phyloP scores from a whole-genome alignment of 2,329 filamentous ascomycete species.

The Cordyceps cicadae region DNA sequence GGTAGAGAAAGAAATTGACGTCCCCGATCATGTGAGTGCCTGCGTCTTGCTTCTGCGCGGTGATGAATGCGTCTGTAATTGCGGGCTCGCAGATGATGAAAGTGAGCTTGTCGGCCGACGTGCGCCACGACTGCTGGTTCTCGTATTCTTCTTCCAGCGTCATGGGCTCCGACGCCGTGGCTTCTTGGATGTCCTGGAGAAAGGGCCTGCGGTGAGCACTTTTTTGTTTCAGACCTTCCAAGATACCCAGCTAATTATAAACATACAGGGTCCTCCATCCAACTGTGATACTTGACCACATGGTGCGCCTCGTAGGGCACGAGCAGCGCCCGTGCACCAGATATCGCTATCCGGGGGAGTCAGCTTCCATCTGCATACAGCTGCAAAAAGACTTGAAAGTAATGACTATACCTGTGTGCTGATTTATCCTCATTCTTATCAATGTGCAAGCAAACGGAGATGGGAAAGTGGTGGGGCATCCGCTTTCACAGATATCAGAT shows the following conservation, averaged over 20 bases:
- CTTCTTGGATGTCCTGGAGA: slow-evolving; percentile 61
- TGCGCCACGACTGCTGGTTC: slow-evolving; percentile 85
- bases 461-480: too few species aligned
- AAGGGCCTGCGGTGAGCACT: not conserved
- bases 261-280: slow-evolving; percentile 76
- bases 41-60: slow-evolving; percentile 43
- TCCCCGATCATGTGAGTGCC: slow-evolving; percentile 59
- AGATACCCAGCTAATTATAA: not conserved
- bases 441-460: too few species aligned
- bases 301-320: slow-evolving; percentile 80
- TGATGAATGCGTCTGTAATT: slow-evolving; percentile 6
- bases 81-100: slow-evolving; percentile 67
- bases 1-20: slow-evolving; percentile 71
- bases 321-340: slow-evolving; percentile 58
- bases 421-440: not conserved
- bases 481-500: too few species aligned
- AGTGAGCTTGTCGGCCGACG: slow-evolving; percentile 76
- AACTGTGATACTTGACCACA: slow-evolving; percentile 74
- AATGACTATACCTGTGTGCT: not conserved
- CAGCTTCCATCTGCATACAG: not conserved
- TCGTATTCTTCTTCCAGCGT: slow-evolving; percentile 73
- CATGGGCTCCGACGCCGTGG: slow-evolving; percentile 81
- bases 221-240: too few species aligned
- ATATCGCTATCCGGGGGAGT: slow-evolving; percentile 47
- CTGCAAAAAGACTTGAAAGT: not conserved